Conservation (phyloP, 257 asterid genomes). For the Gentiana macrophylla region DNA sequence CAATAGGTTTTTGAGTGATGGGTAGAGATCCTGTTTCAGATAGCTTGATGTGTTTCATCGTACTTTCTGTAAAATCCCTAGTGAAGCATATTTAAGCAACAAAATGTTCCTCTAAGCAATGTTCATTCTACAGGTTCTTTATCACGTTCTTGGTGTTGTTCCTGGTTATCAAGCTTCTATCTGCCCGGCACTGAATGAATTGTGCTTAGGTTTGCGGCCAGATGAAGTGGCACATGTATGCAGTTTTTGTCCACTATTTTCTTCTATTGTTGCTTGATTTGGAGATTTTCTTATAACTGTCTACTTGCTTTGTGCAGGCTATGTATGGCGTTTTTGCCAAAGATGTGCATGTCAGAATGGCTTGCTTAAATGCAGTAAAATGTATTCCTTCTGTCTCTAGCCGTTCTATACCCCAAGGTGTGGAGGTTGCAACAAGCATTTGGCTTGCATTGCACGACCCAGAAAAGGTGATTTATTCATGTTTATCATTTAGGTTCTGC, state of each 20-base stretch:
- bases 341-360: conserved; percentile 85
- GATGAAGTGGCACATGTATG: conserved; percentile 95
- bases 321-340: conserved; percentile 83
- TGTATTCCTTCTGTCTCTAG: conserved; percentile 94
- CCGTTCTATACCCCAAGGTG: conserved; percentile 66
- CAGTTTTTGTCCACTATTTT: conserved; percentile 12
- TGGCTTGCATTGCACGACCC: conserved; percentile 97
- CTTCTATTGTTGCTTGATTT: conserved; percentile 13
- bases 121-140: conserved; percentile 57
- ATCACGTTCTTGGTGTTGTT: conserved; percentile 88
- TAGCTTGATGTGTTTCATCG: too few species aligned
- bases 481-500: background rate
- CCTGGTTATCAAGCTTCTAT: conserved; percentile 82
- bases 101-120: conserved; percentile 11
- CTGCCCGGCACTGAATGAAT: conserved; percentile 80
- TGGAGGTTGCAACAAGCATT: conserved; percentile 82
- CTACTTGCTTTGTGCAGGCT: conserved; percentile 50
- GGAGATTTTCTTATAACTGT: conserved; percentile 5
- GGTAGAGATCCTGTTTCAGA: too few species aligned
- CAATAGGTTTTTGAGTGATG: too few species aligned
- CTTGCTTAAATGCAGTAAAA: conserved; percentile 89
- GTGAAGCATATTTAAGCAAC: background rate
- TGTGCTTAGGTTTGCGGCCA: conserved; percentile 89
- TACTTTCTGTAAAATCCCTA: too few species aligned
- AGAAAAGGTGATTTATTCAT: conserved; percentile 50